Evolutionary conservation across 495 filamentous ascomycete species (phyloP), one percentile per base, ranked within the genome.

Genomic region (Penicillium manginii): DNA sequence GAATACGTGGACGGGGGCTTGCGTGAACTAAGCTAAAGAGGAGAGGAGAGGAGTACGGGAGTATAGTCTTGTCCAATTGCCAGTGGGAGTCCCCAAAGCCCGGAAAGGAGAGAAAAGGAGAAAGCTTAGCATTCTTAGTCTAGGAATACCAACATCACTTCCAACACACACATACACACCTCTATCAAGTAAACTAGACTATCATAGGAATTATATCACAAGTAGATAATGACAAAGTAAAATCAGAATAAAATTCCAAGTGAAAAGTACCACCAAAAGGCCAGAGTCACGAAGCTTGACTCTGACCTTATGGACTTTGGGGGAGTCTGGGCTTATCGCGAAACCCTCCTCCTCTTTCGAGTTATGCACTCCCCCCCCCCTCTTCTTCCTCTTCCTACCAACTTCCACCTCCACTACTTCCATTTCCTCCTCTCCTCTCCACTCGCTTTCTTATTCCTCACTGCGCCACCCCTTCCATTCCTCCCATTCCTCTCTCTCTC

Each of bases 1-100:
- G 85, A 89, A 58, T 88, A 86, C 66, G 80, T 83, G 57, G 79
- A 86, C 57, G 86, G 85, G 17, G 83, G 85, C 9, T 72, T 89
- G 63, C 74, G 73, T 48, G 86, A 88, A 40, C 49, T 74, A 29
- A 29, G 26, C 26, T 29, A 29, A 29, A 29, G 26, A 29, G 26
- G 26, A 29, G 26, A 29, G 26, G 26, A n/a, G n/a, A n/a, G 26
- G 26, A 29, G 26, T 29, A 29, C 9, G 9, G 26, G 26, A 29
- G n/a, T 29, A 4, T 8, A 29, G n/a, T n/a, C n/a, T n/a, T n/a
- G n/a, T 29, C 26, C 26, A 29, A 29, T 29, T 29, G 9, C 26
- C 26, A 8, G 26, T 29, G 26, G 26, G 0, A 29, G 26, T 4
- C 26, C 26, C 26, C 26, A 29, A 37, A 19, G 47, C n/a, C 19